Base-by-base conservation (phyloP, 1,284 basidiomycete species). In the Vanrija humicola region DNA sequence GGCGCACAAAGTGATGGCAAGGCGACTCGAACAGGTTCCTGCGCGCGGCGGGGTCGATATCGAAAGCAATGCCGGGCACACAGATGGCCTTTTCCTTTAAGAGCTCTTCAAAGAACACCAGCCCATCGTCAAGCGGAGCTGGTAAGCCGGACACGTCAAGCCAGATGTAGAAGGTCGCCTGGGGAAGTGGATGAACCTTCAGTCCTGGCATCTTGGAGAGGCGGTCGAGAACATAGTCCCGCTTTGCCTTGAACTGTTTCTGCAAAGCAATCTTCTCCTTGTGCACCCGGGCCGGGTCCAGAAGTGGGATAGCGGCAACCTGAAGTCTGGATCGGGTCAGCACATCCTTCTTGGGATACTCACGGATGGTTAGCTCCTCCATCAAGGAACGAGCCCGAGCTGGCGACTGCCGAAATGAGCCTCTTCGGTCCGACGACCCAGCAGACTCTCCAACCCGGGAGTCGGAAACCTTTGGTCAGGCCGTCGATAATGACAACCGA, bases 361-460 rank as follows among this genome's bases (percentile, higher is more conserved):
- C 72, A 89, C 86, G 89, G 88, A 69, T 92, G 89, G 68, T 89
- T 90, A 2, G 89, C 88, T 57, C 90, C 90, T 43, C 90, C 90
- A 64, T 93, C 90, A 59, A 93, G 79, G 83, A 90, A 93, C n/a
- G 87, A 89, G 4, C 89, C 89, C 25, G 87, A 88, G 67, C 94
- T 91, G 18, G 88, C 88, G 46, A 95, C 82, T 0, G 90, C 91
- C 7, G 86, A 86, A 65, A 95, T 82, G 46, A 95, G 75, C 68
- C 88, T 87, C 77, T 87, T 90, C 16, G 91, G 92, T 0, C 90
- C 94, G n/a, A 96, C 75, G 16, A 96, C 91, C 93, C 93, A 97
- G 78, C 91, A 94, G 34, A 93, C 81, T 66, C 93, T 84, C 90
- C 90, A 95, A 19, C 92, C 92, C 10, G 92, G 90, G 46, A 92